These are phyloP conservation scores for Centrapalus pauciflorus DNA, from an alignment of 129 eudicot genomes.

Conservation along the genomic window DNA sequence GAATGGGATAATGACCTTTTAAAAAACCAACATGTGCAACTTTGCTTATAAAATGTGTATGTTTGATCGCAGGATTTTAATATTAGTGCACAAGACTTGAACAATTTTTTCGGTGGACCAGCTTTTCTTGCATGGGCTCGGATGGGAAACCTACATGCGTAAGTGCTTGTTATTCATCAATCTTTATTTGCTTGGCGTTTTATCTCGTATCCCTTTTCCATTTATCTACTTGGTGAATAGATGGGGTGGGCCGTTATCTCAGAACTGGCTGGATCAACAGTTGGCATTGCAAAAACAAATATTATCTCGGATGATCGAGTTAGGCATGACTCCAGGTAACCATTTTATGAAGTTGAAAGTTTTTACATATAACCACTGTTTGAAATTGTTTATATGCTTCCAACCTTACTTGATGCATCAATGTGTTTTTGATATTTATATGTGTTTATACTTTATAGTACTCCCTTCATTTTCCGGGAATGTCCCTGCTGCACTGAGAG, in stretches of 20 bases:
- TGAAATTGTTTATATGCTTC: not conserved
- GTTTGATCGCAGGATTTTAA: slow-evolving; percentile 54
- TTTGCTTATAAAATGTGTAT: slow-evolving; percentile 1
- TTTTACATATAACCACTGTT: not conserved
- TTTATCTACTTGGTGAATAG: slow-evolving; percentile 21
- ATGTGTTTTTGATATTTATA: not conserved
- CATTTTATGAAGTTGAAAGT: not conserved
- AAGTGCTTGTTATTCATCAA: slow-evolving; percentile 19
- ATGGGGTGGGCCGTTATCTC: slow-evolving; percentile 98
- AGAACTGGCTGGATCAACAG: slow-evolving; percentile 84
- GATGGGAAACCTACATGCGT: slow-evolving; percentile 98
- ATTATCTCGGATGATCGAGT: slow-evolving; percentile 74
- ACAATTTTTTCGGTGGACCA: slow-evolving; percentile 95
- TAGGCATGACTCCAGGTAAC: slow-evolving; percentile 99
- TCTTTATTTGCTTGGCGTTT: not conserved
- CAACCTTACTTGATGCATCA: not conserved
- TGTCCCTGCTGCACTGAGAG: slow-evolving; percentile 78
- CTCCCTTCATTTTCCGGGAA: slow-evolving; percentile 98
- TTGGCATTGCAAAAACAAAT: slow-evolving; percentile 69
- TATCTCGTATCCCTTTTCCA: not conserved
- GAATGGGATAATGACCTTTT: not conserved
- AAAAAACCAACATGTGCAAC: not conserved
- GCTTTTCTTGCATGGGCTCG: slow-evolving; percentile 99
- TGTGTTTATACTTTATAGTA: slow-evolving; percentile 35
- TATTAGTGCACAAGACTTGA: slow-evolving; percentile 58